Evolutionary conservation across 1,284 basidiomycete genomes (phyloP), one percentile per base, ranked within the genome.

Genomic region (Puccinia hordei): DNA sequence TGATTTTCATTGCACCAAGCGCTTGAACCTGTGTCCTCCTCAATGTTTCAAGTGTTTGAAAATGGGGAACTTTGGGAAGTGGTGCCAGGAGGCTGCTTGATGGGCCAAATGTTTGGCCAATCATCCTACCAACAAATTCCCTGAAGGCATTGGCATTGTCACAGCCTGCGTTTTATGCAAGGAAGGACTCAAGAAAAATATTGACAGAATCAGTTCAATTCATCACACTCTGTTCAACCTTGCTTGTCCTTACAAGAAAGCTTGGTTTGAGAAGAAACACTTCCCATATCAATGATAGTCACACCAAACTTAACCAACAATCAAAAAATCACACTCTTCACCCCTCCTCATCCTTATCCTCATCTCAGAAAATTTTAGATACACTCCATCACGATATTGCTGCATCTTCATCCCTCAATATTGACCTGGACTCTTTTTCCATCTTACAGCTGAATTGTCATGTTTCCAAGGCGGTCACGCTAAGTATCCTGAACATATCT

Each of bases 31-130:
- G 10, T n/a, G 55, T 0, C 73, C 73, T 0, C 35, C 73, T 13
- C 33, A 63, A 49, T 75, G 73, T 33, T 75, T 75, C 59, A 75
- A 63, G 22, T 41, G 38, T 12, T 41, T 41, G 38, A 41, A 41
- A 12, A 41, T 41, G 38, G 38, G 38, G 38, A 4, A 74, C 38
- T 57, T 35, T 19, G 38, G 57, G 17, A n/a, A 44, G 38, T 59
- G 53, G 53, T 74, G 73, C 41, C n/a, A 38, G 12, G 19, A 59
- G 24, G 12, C 53, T 13, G 73, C 73, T 22, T 4, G 41, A 38
- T 74, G 73, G 44, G 51, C 38, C 30, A 74, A 74, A 44, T 74
- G 73, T 27, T 33, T 12, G 2, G 38, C 41, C 19, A 17, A 10
- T 17, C 73, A 74, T 33, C n/a, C 22, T 5, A 57, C 71, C 2